These are phyloP conservation scores for Plenodomus biglobosus DNA, from an alignment of 2,329 filamentous ascomycete genomes.

Conservation along the genomic window DNA sequence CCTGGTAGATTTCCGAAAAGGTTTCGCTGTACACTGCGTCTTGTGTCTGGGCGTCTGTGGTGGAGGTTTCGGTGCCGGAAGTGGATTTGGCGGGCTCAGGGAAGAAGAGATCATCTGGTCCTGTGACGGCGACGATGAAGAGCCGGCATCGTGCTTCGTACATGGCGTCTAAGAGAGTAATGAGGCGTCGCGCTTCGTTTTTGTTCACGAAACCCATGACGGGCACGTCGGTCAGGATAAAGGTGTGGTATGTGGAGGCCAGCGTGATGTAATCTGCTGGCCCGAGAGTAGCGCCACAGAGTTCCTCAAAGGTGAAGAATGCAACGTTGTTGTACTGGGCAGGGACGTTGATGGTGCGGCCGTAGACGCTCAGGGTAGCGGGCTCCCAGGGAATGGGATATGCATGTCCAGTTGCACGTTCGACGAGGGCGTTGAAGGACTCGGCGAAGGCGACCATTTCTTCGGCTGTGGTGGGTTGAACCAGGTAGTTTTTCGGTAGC, in stretches of 20 bases:
- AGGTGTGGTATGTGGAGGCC: slow-evolving; percentile 76
- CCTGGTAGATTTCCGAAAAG: slow-evolving; percentile 74
- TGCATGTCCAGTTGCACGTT: slow-evolving; percentile 25
- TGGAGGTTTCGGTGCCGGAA: slow-evolving; percentile 4
- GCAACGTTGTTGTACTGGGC: slow-evolving; percentile 60
- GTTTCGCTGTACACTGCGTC: slow-evolving; percentile 67
- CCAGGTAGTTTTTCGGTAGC: slow-evolving; percentile 41
- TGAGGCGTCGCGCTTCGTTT: slow-evolving; percentile 79
- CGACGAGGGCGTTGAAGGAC: slow-evolving; percentile 25
- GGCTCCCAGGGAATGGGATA: slow-evolving; percentile 50
- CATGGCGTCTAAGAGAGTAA: slow-evolving; percentile 73
- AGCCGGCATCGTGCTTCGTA: slow-evolving; percentile 83
- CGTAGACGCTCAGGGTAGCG: slow-evolving; percentile 59
- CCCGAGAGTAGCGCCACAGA: slow-evolving; percentile 66
- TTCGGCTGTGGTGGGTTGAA: slow-evolving; percentile 30
- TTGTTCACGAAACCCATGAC: slow-evolving; percentile 68
- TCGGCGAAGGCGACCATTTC: slow-evolving; percentile 22
- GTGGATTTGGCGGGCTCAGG: slow-evolving; percentile 46
- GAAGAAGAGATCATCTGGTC: slow-evolving; percentile 77
- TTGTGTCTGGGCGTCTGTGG: slow-evolving; percentile 15
- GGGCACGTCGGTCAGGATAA: slow-evolving; percentile 72
- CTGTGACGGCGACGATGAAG: slow-evolving; percentile 65
- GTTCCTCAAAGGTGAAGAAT: slow-evolving; percentile 67
- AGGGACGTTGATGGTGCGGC: slow-evolving; percentile 63
- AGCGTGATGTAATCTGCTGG: slow-evolving; percentile 83